A percentile compares a stretch with the other conserved stretches of the same genome.
phyloP scores from a whole-genome alignment of 2,329 filamentous ascomycete species.

The Colletotrichum cuscutae region DNA sequence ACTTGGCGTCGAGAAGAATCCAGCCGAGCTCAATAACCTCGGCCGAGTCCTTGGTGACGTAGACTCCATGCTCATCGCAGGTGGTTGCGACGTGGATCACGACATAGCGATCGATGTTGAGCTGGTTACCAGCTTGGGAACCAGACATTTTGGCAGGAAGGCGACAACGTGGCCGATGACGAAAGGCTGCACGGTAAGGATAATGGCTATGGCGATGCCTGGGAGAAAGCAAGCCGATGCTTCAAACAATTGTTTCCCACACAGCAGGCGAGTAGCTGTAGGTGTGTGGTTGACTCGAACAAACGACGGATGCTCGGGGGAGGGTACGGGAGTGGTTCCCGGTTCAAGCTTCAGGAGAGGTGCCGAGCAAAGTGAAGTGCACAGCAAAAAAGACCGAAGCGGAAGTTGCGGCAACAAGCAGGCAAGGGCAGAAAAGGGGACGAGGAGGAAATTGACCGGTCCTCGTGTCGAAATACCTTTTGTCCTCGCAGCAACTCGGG shows the following conservation, averaged over 20 bases:
- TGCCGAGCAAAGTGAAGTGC: conserved; percentile 34
- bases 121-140: conserved; percentile 62
- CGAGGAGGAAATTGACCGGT: conserved; percentile 28
- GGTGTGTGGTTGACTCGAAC: conserved; percentile 32
- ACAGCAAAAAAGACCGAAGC: conserved; percentile 29
- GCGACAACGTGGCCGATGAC: conserved; percentile 31
- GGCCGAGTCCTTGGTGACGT: conserved; percentile 98
- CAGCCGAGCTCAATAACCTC: conserved; percentile 99
- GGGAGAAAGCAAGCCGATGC: conserved; percentile 13
- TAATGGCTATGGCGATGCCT: conserved; percentile 20
- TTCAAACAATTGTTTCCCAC: conserved; percentile 17
- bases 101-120: conserved; percentile 93
- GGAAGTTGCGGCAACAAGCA: conserved; percentile 31
- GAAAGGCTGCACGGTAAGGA: conserved; percentile 31
- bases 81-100: conserved; percentile 99
- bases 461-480: conserved; percentile 31
- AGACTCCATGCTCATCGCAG: conserved; percentile 98
- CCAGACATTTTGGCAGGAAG: conserved; percentile 51
- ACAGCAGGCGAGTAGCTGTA: conserved; percentile 21
- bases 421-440: conserved; percentile 24
- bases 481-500: conserved; percentile 35
- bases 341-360: conserved; percentile 35
- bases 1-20: conserved; percentile 94
- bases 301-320: conserved; percentile 34
- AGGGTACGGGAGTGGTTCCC: conserved; percentile 35